Evolutionary conservation across 768 basidiomycete species (phyloP), one percentile per base, ranked within the genome.

Genomic region (Hebeloma cylindrosporum): DNA sequence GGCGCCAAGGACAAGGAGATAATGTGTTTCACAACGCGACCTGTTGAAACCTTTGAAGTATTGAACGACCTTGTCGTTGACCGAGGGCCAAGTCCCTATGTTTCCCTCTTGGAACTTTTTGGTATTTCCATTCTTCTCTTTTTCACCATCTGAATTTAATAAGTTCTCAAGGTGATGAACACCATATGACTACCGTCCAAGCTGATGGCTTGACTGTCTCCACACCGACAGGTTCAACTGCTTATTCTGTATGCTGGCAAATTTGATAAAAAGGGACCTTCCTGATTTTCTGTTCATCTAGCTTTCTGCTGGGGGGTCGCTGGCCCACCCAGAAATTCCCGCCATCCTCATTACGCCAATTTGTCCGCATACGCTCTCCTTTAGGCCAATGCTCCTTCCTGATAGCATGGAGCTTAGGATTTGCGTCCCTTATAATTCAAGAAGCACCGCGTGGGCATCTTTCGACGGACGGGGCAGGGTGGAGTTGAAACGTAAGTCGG

Each of bases 151-250:
- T 18, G 9, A 28, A 46, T 33, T 40, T 16, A 47, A 14, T 40
- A 11, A 40, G 10, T 29, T 25, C 8, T 52, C 20, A 20, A 57
- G 95, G 93, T 48, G 96, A 99, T 61, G 95, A 99, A 52, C 92
- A 99, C 65, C 96, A 98, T 70, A 85, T 99, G 79, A 99, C 96
- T 1, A 99, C 96, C 2, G 96, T 98, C 2, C 96, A 98, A 69
- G 96, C 94, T 0, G 96, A 99, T 58, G 96, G 96, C 9, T 71
- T 99, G 31, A 92, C 89, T 22, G 85, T 99, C 11, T 86, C 96
- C 25, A 99, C 96, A 0, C 96, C 96, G 6, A 99, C 96, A 0
- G 96, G 96, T 3, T 98, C 96, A 18, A 99, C 96, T 8, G 96
- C 96, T 3, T 99, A 99, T 66, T 99, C 96, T 11, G 91, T 93